Conservation (phyloP, 2,329 filamentous ascomycete genomes). For the Penicillium glabrum region DNA sequence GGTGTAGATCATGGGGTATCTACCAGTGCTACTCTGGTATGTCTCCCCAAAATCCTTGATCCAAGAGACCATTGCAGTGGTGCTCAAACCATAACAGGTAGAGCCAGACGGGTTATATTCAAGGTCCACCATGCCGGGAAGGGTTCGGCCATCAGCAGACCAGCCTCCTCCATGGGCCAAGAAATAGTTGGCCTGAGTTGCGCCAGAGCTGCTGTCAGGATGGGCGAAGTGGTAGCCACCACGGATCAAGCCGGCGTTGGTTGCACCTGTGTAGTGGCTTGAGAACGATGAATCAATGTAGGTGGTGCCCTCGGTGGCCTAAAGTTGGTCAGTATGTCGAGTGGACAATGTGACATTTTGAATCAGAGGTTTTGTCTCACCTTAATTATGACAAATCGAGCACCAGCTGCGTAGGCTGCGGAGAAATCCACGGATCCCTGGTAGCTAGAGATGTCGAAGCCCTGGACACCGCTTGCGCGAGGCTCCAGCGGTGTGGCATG, state of each 20-base stretch:
- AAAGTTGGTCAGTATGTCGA: background rate
- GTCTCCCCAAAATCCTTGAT: conserved; percentile 54
- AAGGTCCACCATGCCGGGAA: conserved; percentile 60
- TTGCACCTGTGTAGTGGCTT: conserved; percentile 52
- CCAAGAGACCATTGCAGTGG: conserved; percentile 52
- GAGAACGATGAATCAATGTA: conserved; percentile 50
- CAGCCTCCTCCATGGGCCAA: conserved; percentile 55
- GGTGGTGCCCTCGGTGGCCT: conserved; percentile 56
- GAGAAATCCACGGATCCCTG: conserved; percentile 29
- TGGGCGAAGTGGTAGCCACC: conserved; percentile 59
- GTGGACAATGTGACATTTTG: background rate
- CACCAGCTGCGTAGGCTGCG: conserved; percentile 28
- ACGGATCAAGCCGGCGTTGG: conserved; percentile 53
- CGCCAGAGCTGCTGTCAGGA: conserved; percentile 45
- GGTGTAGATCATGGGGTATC: conserved; percentile 56
- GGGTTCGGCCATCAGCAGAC: conserved; percentile 54
- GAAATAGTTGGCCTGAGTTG: conserved; percentile 55
- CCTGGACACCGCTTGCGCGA: conserved; percentile 24
- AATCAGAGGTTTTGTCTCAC: conserved; percentile 4
- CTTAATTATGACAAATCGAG: conserved; percentile 38
- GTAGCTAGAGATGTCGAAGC: conserved; percentile 35
- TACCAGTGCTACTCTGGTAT: conserved; percentile 48
- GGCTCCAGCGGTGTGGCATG: conserved; percentile 15
- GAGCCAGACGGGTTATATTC: conserved; percentile 45
- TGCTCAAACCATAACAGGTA: conserved; percentile 49